Base-by-base conservation (phyloP, 352 stramenopile genomes). In the Globisporangium irregulare region DNA sequence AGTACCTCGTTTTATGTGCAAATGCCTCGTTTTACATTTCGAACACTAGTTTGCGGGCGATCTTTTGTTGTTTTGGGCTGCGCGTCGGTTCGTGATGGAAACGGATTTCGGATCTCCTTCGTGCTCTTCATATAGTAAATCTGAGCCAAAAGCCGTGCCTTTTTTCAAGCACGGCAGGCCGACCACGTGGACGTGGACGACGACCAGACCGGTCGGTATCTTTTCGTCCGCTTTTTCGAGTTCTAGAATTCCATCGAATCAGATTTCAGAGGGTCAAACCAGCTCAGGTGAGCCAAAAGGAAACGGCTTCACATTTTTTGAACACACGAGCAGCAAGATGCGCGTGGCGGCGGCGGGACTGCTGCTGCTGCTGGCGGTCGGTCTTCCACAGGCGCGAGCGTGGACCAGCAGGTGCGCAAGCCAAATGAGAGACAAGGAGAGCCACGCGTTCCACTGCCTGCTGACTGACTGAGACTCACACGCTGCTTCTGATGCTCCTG, bases 391-490 rank as follows among this genome's bases (percentile, higher is more conserved):
- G 1, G 67, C 75, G 3, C 32, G 66, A 43, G 84, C 80, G 57
- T 92, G 82, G 84, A 90, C 81, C 18, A 75, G 82, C 51, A 82
- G 72, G 81, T 91, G 50, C n/a, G 56, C 32, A 38, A 38, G 32
- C 32, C 32, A 38, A 36, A 36, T 10, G 32, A 36, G 32, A 36
- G 0, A 24, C 25, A 9, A 25, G 0, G 1, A 20, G 27, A 56
- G 24, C 10, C 7, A 36, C 3, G 56, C 29, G 3, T 1, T 15
- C 41, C 14, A 5, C 8, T 27, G 22, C 8, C 15, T 54, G 43
- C 59, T 22, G 59, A 57, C 43, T 3, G 55, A 58, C n/a, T 18
- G 29, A 50, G 43, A 46, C 58, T 32, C 2, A 34, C 24, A 10
- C 6, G 18, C 43, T 51, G 43, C 18, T 51, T 8, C 1, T 10